Evolutionary conservation across 768 basidiomycete genomes (phyloP).

Genomic region (Solioccasus polychromus): DNA sequence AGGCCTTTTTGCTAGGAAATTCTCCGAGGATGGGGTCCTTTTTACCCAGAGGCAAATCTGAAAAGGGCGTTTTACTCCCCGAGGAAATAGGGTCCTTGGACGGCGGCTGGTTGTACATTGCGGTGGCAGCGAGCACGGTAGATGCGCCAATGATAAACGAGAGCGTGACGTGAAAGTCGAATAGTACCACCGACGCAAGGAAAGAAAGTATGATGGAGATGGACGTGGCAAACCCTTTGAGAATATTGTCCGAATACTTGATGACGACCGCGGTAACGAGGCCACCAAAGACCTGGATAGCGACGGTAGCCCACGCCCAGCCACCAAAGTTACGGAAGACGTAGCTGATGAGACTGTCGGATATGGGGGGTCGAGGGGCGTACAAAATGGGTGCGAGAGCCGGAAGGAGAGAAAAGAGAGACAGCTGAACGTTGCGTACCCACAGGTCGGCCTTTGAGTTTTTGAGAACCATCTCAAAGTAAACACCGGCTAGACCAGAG

Average conservation of each 20-base stretch:
- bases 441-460: conserved; percentile 80
- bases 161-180: conserved; percentile 85
- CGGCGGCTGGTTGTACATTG: conserved; percentile 86
- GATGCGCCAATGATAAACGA: conserved; percentile 84
- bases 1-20: conserved; percentile 45
- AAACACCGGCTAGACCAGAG: conserved; percentile 86
- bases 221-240: conserved; percentile 97
- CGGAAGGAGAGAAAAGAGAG: conserved; percentile 86
- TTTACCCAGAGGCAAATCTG: conserved; percentile 44
- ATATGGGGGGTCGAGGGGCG: conserved; percentile 37
- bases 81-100: conserved; percentile 37
- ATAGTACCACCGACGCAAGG: conserved; percentile 87
- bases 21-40: conserved; percentile 62
- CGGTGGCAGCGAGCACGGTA: conserved; percentile 85
- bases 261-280: conserved; percentile 94
- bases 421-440: conserved; percentile 88
- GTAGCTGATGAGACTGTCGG: conserved; percentile 50
- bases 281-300: conserved; percentile 88
- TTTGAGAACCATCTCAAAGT: conserved; percentile 93
- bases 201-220: conserved; percentile 94
- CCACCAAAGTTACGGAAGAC: conserved; percentile 84
- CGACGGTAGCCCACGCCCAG: conserved; percentile 96
- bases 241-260: conserved; percentile 93
- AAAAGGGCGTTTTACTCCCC: conserved; percentile 36
- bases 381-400: conserved; percentile 81